Evolutionary conservation across 148 eudicot genomes (phyloP).

Genomic region (Spergularia bocconei): DNA sequence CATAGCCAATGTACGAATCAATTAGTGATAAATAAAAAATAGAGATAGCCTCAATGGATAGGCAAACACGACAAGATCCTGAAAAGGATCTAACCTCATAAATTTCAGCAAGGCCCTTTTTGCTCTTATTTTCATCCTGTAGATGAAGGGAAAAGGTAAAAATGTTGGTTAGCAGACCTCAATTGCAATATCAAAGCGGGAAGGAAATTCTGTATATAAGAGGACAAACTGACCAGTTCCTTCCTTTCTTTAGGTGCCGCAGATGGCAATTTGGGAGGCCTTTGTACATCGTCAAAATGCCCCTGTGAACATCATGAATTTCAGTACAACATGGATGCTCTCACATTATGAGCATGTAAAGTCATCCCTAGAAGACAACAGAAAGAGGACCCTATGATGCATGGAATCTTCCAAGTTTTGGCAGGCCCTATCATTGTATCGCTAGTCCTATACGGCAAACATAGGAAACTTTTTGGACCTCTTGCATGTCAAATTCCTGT

Average conservation of each 20-base stretch:
- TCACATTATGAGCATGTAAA: not conserved
- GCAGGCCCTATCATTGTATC: too few species aligned
- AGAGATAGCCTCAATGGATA: not conserved
- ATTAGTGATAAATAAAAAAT: not conserved
- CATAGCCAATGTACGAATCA: not conserved
- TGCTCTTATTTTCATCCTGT: conserved; percentile 96
- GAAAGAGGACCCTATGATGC: not conserved
- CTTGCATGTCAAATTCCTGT: too few species aligned
- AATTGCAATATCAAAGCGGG: conserved; percentile 2
- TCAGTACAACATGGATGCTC: not conserved
- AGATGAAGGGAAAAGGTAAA: conserved; percentile 10
- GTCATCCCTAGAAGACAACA: conserved; percentile 1
- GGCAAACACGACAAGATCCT: not conserved
- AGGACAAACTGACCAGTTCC: conserved; percentile 62
- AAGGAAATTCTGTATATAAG: not conserved
- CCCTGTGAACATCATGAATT: conserved; percentile 46
- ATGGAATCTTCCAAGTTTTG: not conserved
- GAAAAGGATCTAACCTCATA: conserved; percentile 61
- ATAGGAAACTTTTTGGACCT: not conserved
- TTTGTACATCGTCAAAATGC: conserved; percentile 78
- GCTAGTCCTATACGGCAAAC: not conserved
- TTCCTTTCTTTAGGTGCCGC: conserved; percentile 63
- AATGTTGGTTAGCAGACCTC: conserved; percentile 10
- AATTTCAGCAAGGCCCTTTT: conserved; percentile 88
- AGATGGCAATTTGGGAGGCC: conserved; percentile 58